Evolutionary conservation across 352 stramenopile genomes (phyloP).

Genomic region (Phytopythium oedochilum): DNA sequence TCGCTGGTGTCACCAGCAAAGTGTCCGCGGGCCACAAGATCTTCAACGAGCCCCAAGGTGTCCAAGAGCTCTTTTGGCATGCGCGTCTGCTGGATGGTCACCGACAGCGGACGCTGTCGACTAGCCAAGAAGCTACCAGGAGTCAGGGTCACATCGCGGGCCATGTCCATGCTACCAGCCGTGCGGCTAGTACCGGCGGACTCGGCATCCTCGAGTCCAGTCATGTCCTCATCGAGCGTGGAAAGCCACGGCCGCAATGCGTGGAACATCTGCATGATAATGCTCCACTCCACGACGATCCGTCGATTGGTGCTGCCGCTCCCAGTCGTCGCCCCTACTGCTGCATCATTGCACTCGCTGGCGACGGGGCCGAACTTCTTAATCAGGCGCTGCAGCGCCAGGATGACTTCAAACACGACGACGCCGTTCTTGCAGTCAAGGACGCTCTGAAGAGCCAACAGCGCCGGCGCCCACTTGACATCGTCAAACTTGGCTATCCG

Average conservation of each 20-base stretch:
- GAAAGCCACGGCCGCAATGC: conserved; percentile 68
- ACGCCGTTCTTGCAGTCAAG: conserved; percentile 67
- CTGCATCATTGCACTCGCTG: conserved; percentile 1
- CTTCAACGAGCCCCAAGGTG: conserved; percentile 67
- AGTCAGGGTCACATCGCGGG: neutral
- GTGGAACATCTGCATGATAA: conserved; percentile 77
- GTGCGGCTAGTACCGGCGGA: neutral
- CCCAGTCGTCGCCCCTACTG: neutral
- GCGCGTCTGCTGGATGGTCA: conserved; percentile 63
- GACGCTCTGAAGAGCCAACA: conserved; percentile 57
- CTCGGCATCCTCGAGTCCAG: neutral
- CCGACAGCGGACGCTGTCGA: conserved; percentile 20
- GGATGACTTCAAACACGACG: conserved; percentile 85
- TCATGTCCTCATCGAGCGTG: conserved; percentile 26
- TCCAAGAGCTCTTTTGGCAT: conserved; percentile 79
- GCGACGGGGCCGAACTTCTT: conserved; percentile 75
- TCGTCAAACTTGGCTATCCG: conserved; percentile 68
- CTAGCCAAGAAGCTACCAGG: conserved; percentile 9
- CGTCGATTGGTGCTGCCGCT: conserved; percentile 7
- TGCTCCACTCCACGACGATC: conserved; percentile 79
- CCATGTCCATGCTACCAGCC: neutral
- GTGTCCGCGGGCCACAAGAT: conserved; percentile 47
- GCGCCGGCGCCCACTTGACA: conserved; percentile 66
- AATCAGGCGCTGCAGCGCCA: conserved; percentile 80
- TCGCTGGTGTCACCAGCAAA: conserved; percentile 69